These are phyloP conservation scores for Calonectria multiphialidica DNA, from an alignment of 2,329 filamentous ascomycete species.

Conservation along the genomic window DNA sequence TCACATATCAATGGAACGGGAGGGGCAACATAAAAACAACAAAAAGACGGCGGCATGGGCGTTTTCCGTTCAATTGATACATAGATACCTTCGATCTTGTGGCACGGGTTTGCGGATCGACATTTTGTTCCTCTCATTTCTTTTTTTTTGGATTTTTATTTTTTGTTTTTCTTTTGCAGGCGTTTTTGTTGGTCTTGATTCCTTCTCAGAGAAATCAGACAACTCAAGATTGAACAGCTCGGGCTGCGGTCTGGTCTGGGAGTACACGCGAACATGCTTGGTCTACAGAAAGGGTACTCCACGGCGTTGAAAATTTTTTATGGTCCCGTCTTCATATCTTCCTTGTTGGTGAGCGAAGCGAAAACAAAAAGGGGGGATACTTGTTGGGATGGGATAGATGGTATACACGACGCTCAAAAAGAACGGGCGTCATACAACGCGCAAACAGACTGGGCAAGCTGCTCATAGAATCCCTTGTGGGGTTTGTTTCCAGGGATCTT, in stretches of 20 bases:
- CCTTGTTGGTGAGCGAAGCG: slow-evolving; percentile 3
- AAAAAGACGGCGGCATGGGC: slow-evolving; percentile 38
- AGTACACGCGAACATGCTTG: slow-evolving; percentile 24
- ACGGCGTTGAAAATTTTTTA: slow-evolving; percentile 25
- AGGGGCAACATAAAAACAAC: slow-evolving; percentile 37
- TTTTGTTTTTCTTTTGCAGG: slow-evolving; percentile 22
- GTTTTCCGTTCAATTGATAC: slow-evolving; percentile 47
- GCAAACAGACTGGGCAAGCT: slow-evolving; percentile 37
- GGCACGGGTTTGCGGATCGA: slow-evolving; percentile 37
- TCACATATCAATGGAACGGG: slow-evolving; percentile 45
- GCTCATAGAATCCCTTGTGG: slow-evolving; percentile 30
- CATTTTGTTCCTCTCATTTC: neutral
- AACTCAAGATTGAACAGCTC: slow-evolving; percentile 26
- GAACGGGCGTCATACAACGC: slow-evolving; percentile 32
- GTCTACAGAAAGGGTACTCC: slow-evolving; percentile 24
- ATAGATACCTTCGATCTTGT: slow-evolving; percentile 43
- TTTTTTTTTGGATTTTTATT: slow-evolving; percentile 18
- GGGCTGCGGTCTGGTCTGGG: slow-evolving; percentile 34
- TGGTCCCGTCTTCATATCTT: slow-evolving; percentile 19
- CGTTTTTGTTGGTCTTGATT: slow-evolving; percentile 16
- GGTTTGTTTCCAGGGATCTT: slow-evolving; percentile 24
- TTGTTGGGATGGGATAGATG: slow-evolving; percentile 22
- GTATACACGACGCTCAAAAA: slow-evolving; percentile 25
- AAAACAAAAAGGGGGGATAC: slow-evolving; percentile 23
- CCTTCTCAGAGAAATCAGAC: slow-evolving; percentile 21